phyloP scores from a whole-genome alignment of 495 filamentous ascomycete genomes.

The Neurospora hispaniola region DNA sequence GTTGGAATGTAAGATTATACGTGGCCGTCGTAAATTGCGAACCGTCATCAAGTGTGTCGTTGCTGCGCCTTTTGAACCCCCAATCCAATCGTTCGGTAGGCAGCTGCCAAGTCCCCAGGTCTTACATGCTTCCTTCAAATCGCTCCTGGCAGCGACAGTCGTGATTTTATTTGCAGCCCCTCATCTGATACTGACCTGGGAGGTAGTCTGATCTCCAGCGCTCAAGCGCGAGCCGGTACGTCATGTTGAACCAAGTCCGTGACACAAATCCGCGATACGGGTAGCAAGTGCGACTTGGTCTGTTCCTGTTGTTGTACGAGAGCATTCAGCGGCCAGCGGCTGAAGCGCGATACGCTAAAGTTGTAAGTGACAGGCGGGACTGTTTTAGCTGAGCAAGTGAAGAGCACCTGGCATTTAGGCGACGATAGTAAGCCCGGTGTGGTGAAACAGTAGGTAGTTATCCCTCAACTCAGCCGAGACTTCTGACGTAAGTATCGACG shows the following conservation, averaged over 20 bases:
- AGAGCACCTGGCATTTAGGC: neutral
- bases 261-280: neutral
- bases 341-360: neutral
- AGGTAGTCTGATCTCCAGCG: neutral
- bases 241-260: neutral
- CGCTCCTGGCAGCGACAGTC: neutral
- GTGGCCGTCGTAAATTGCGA: neutral
- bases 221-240: neutral
- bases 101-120: neutral
- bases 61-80: neutral
- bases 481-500: neutral
- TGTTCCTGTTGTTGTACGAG: neutral
- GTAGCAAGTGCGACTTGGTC: neutral
- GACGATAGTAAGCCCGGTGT: neutral
- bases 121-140: neutral
- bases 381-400: neutral
- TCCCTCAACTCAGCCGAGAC: neutral
- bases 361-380: neutral
- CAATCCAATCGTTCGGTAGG: neutral
- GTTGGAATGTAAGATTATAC: neutral
- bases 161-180: neutral
- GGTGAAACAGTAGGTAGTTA: neutral
- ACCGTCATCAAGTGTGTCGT: neutral
- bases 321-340: neutral
- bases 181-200: neutral